phyloP scores from a whole-genome alignment of 192 early-diverging fungal genomes.

The Entomortierella beljakovae region DNA sequence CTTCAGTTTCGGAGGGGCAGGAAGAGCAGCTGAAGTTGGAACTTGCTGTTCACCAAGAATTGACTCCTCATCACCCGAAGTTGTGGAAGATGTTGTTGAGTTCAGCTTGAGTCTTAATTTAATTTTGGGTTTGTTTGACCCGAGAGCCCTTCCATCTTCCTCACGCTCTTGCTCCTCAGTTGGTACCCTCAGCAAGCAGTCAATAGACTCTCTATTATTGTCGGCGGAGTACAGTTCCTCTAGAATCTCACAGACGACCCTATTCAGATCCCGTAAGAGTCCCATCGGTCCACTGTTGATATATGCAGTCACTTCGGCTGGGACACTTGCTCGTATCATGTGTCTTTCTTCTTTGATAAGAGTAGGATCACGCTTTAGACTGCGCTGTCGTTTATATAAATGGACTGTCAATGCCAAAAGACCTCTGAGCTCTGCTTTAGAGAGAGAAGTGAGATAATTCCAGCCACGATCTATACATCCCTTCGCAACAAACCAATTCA shows the following conservation, averaged over 20 bases:
- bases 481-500: constrained; percentile 86
- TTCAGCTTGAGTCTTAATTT: constrained; percentile 39
- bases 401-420: constrained; percentile 27
- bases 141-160: background rate
- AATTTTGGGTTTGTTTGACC: constrained; percentile 24
- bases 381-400: constrained; percentile 25
- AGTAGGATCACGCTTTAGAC: constrained; percentile 14
- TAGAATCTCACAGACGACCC: background rate
- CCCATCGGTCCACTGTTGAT: constrained; percentile 7
- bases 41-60: constrained; percentile 15
- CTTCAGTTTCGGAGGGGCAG: constrained; percentile 24
- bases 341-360: constrained; percentile 31
- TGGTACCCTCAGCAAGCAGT: background rate
- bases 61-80: constrained; percentile 31
- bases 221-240: background rate
- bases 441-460: constrained; percentile 20
- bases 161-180: constrained; percentile 11
- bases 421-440: constrained; percentile 18
- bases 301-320: constrained; percentile 4
- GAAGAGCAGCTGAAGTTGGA: constrained; percentile 12
- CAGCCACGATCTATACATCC: constrained; percentile 64
- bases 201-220: background rate
- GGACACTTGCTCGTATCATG: constrained; percentile 37
- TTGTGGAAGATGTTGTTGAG: constrained; percentile 12
- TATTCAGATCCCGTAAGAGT: constrained; percentile 21